These are phyloP conservation scores for Crithidia mellificae DNA, from an alignment of 208 protist genomes.

Conservation along the genomic window DNA sequence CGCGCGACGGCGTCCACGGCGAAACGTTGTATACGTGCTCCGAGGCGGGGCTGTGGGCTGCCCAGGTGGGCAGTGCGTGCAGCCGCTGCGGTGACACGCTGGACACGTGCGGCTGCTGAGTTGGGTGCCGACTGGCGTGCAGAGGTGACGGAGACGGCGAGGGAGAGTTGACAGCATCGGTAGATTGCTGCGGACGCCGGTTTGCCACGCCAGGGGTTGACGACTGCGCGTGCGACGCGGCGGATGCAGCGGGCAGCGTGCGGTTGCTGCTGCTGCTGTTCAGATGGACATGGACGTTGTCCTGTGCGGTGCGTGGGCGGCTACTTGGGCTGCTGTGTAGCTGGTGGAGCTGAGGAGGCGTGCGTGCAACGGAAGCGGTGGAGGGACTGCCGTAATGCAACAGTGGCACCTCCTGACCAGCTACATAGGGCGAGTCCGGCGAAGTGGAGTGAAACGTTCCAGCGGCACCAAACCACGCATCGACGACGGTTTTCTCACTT, in stretches of 20 bases:
- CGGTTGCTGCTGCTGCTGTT: background rate
- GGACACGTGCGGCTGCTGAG: background rate
- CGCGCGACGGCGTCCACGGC: conserved; percentile 9
- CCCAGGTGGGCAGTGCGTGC: background rate
- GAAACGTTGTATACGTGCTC: conserved; percentile 36
- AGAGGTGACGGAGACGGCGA: background rate
- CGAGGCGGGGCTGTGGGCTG: background rate
- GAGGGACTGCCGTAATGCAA: background rate
- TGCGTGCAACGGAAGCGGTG: background rate
- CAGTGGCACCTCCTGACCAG: background rate
- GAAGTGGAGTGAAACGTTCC: background rate
- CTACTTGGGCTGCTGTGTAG: background rate
- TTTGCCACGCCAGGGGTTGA: background rate
- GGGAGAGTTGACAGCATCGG: too few species aligned
- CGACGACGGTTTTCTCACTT: background rate
- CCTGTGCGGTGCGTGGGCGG: background rate
- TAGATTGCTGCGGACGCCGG: background rate
- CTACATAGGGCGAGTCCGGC: background rate
- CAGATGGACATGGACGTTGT: background rate
- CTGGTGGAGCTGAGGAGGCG: background rate
- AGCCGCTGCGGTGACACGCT: background rate
- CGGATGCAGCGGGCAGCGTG: too few species aligned
- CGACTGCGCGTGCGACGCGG: too few species aligned
- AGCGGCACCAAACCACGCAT: background rate
- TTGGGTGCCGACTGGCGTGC: too few species aligned